These are phyloP conservation scores for Ballota nigra DNA, from an alignment of 257 asterid genomes.

Conservation along the genomic window DNA sequence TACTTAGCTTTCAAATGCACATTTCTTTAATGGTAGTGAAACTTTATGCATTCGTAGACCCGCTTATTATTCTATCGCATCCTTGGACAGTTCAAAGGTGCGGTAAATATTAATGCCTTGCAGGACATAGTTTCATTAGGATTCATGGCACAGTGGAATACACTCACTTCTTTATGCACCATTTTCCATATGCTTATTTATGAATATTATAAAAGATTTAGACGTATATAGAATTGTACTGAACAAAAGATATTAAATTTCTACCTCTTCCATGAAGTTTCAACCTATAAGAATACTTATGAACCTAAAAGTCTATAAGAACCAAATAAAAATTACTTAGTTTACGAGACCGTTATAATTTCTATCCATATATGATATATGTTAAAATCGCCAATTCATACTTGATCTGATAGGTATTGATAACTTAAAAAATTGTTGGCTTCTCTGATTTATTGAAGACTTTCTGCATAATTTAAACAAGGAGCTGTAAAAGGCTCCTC, in stretches of 20 bases:
- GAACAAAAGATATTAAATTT: not conserved
- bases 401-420: not conserved
- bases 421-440: not conserved
- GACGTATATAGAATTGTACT: constrained; percentile 1
- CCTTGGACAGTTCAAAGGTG: constrained; percentile 14
- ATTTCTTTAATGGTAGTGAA: constrained; percentile 4
- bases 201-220: not conserved
- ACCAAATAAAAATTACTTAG: not conserved
- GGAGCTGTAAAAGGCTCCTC: not conserved
- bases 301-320: not conserved
- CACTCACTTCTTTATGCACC: not conserved
- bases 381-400: too few species aligned
- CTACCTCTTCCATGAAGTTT: not conserved
- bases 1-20: constrained; percentile 15
- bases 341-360: not conserved
- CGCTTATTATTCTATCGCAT: constrained; percentile 12
- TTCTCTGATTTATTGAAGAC: not conserved
- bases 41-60: not conserved
- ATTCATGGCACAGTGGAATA: constrained; percentile 3
- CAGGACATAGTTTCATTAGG: not conserved
- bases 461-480: not conserved
- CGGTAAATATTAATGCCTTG: constrained; percentile 7
- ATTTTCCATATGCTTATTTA: not conserved
- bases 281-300: not conserved
- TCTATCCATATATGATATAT: not conserved